A percentile compares a stretch with the other conserved stretches of the same genome.
These are phyloP conservation scores for Scorias spongiosa DNA, from an alignment of 2,329 filamentous ascomycete species.

Conservation along the genomic window DNA sequence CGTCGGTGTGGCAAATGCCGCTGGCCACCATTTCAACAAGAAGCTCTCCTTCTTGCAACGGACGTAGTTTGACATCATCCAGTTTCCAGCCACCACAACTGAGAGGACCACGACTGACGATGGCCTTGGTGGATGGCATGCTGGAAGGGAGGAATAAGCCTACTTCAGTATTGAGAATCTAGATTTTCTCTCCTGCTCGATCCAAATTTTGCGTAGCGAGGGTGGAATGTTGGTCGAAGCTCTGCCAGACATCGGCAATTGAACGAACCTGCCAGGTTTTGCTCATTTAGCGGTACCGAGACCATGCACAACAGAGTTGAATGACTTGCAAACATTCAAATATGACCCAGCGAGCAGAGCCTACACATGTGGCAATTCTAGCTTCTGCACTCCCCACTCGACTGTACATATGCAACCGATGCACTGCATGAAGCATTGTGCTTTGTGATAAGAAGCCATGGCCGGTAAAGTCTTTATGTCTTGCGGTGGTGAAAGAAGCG, in stretches of 20 bases:
- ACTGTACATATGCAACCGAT: no score
- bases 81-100: conserved; percentile 25
- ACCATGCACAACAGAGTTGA: no score
- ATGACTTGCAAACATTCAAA: no score
- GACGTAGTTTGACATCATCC: conserved; percentile 22
- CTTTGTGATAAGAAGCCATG: no score
- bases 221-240: conserved; percentile 14
- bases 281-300: no score
- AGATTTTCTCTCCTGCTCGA: conserved; percentile 8
- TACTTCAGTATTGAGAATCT: conserved; percentile 1
- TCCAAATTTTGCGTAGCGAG: conserved; percentile 13
- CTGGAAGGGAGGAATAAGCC: neutral
- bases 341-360: no score
- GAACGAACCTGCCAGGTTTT: no score
- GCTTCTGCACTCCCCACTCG: no score
- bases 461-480: no score
- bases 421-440: no score
- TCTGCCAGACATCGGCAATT: conserved; percentile 5
- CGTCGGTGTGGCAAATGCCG: conserved; percentile 42
- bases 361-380: no score
- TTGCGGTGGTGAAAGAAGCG: no score
- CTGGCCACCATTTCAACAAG: conserved; percentile 38
- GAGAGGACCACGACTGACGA: conserved; percentile 24
- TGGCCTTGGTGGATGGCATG: conserved; percentile 19
- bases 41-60: conserved; percentile 31